A percentile compares a stretch with the other conserved stretches of the same genome.
Evolutionary conservation across 495 filamentous ascomycete genomes (phyloP).

Genomic region (Penicillium crystallinum): DNA sequence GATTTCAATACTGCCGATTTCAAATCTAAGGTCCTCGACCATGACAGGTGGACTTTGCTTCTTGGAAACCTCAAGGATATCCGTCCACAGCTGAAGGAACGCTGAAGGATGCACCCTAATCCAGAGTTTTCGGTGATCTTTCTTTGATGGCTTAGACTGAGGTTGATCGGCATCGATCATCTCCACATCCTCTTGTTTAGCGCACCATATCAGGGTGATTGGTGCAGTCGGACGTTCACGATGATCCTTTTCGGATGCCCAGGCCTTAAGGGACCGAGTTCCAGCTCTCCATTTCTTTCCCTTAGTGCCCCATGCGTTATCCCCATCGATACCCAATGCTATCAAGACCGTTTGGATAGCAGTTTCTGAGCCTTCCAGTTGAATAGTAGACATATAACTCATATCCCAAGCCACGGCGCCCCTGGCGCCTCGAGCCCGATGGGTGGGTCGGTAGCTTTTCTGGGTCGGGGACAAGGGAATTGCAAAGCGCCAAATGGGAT

Average conservation of each 20-base stretch:
- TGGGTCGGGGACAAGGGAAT: constrained; percentile 77
- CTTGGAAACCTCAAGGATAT: constrained; percentile 64
- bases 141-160: constrained; percentile 26
- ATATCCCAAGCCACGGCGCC: constrained; percentile 83
- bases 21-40: constrained; percentile 87
- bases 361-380: constrained; percentile 61
- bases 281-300: constrained; percentile 73
- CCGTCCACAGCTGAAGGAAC: constrained; percentile 78
- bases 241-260: constrained; percentile 56
- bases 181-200: constrained; percentile 31
- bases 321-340: constrained; percentile 51
- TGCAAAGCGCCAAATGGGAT: constrained; percentile 84
- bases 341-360: constrained; percentile 61
- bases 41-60: constrained; percentile 65
- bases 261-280: constrained; percentile 61
- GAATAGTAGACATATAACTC: constrained; percentile 89
- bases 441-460: constrained; percentile 83
- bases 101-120: constrained; percentile 83
- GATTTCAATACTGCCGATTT: constrained; percentile 90
- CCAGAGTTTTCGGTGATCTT: constrained; percentile 55
- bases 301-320: constrained; percentile 53
- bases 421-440: constrained; percentile 67
- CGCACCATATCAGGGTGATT: constrained; percentile 67
- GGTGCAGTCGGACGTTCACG: constrained; percentile 62
- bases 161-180: constrained; percentile 27